Evolutionary conservation across 257 asterid species (phyloP).

Genomic region (Fraxinus americana): DNA sequence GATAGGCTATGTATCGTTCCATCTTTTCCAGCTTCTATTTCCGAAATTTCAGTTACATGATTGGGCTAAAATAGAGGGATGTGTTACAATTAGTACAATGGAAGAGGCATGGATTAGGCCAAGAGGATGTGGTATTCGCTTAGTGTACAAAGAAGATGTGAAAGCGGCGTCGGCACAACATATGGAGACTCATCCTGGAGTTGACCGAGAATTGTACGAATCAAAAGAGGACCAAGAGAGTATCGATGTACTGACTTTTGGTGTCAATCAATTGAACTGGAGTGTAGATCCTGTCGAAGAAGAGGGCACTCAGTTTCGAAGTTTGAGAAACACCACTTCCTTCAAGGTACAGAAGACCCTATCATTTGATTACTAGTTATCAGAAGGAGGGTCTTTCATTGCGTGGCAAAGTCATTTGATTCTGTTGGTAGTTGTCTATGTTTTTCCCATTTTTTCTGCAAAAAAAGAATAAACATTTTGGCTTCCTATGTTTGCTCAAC

Average conservation of each 20-base stretch:
- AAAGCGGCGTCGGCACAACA: slow-evolving; percentile 2
- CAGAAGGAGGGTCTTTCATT: too few relatives aligned
- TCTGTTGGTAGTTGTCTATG: too few relatives aligned
- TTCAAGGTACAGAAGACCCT: neutral
- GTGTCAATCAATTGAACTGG: neutral
- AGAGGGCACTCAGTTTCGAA: neutral
- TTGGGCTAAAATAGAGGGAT: slow-evolving; percentile 20
- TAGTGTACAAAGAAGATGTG: slow-evolving; percentile 5
- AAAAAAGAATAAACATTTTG: too few relatives aligned
- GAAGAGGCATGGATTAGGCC: slow-evolving; percentile 19
- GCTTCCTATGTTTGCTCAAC: too few relatives aligned
- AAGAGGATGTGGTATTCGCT: slow-evolving; percentile 21
- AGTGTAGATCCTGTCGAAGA: neutral
- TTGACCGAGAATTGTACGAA: neutral
- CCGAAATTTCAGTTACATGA: slow-evolving; percentile 7
- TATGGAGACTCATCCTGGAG: neutral
- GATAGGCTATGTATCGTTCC: slow-evolving; percentile 19
- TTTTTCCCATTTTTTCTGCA: too few relatives aligned
- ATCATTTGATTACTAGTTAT: neutral
- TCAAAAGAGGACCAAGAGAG: neutral
- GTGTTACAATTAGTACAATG: slow-evolving; percentile 12
- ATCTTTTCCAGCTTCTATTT: slow-evolving; percentile 18
- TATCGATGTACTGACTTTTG: neutral
- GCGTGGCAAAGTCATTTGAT: too few relatives aligned
- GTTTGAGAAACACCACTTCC: neutral